phyloP scores from a whole-genome alignment of 2,329 filamentous ascomycete genomes.

The Basipetospora chlamydospora region DNA sequence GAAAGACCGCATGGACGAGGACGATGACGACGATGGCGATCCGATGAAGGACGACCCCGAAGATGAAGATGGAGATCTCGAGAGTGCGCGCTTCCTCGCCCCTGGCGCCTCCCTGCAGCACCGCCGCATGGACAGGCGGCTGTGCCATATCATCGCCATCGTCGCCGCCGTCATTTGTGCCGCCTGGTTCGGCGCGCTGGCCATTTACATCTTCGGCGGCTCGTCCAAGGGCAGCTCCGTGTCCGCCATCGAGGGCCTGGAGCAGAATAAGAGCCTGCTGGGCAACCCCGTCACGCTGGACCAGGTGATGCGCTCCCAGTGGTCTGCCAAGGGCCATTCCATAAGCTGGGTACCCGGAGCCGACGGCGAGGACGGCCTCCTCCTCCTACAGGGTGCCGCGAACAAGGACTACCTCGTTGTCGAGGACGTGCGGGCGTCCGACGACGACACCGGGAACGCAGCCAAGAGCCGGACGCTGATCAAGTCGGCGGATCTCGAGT shows the following conservation, averaged over 20 bases:
- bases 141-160: conserved; percentile 49
- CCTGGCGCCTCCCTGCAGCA: conserved; percentile 20
- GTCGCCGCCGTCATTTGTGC: conserved; percentile 45
- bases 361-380: conserved; percentile 65
- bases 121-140: conserved; percentile 49
- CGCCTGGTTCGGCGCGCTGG: conserved; percentile 54
- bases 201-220: conserved; percentile 53
- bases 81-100: conserved; percentile 38
- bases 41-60: conserved; percentile 1
- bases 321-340: conserved; percentile 45
- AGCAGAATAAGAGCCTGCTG: conserved; percentile 27
- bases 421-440: conserved; percentile 57
- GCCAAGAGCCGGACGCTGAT: conserved; percentile 57
- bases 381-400: conserved; percentile 55
- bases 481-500: conserved; percentile 48
- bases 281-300: conserved; percentile 62
- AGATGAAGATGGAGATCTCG: conserved; percentile 21
- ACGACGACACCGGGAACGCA: conserved; percentile 11
- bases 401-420: conserved; percentile 69
- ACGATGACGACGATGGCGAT: conserved; percentile 4
- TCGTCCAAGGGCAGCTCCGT: conserved; percentile 48
- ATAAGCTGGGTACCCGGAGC: conserved; percentile 68
- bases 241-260: conserved; percentile 50
- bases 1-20: conserved; percentile 6
- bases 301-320: conserved; percentile 52